Conservation (phyloP, 2,329 filamentous ascomycete species). For the Pseudogymnoascus sp. region DNA sequence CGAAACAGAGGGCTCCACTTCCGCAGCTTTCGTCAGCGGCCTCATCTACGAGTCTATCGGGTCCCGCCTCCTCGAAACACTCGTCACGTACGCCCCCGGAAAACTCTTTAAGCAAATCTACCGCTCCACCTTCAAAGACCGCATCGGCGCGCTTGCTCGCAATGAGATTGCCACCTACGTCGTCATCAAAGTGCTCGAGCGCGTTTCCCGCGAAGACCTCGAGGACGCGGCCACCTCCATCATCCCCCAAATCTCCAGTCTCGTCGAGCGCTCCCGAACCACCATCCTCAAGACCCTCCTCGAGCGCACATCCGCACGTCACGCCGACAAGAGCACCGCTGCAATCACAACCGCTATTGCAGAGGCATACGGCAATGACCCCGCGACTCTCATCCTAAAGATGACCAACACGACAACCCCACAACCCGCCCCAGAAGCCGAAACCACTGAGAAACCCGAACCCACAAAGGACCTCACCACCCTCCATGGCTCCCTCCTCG, state of each 20-base stretch:
- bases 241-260: conserved; percentile 58
- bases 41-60: conserved; percentile 86
- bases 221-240: conserved; percentile 63
- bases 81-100: conserved; percentile 70
- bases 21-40: conserved; percentile 72
- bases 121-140: conserved; percentile 66
- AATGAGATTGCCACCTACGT: conserved; percentile 90
- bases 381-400: conserved; percentile 43
- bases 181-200: conserved; percentile 70
- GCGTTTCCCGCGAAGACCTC: conserved; percentile 80
- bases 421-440: conserved; percentile 39
- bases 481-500: conserved; percentile 74
- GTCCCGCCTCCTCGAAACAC: conserved; percentile 79
- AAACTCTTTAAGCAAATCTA: conserved; percentile 88
- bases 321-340: conserved; percentile 40
- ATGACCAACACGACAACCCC: conserved; percentile 45
- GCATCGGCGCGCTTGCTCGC: conserved; percentile 70
- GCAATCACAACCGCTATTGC: conserved; percentile 45
- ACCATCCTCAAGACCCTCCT: conserved; percentile 74
- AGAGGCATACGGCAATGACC: conserved; percentile 46
- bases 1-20: conserved; percentile 62
- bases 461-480: conserved; percentile 30
- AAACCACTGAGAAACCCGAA: conserved; percentile 21
- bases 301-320: conserved; percentile 67
- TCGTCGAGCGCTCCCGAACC: conserved; percentile 68